Base-by-base conservation (phyloP, 2,329 filamentous ascomycete species). In the Cercospora sojina region DNA sequence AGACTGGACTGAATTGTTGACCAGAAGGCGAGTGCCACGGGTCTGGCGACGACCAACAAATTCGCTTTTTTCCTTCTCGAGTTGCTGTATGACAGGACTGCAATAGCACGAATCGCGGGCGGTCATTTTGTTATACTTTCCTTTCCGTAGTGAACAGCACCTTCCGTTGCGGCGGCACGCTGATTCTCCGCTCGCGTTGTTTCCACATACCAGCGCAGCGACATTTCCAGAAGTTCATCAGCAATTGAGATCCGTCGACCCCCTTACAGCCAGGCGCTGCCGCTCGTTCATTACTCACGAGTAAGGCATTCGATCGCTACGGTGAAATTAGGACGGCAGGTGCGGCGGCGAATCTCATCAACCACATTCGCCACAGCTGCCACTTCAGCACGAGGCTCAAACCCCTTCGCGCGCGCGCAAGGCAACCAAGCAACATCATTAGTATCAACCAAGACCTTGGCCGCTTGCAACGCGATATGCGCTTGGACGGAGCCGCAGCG, bases 181-280 rank as follows among this genome's bases (percentile, higher is more conserved):
- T 57, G 27, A 18, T 58, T 58, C 29, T 49, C n/a, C 9, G 43
- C 43, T 49, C 43, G 12, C 35, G 16, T 38, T 49, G 18, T 23
- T 49, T 49, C 43, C 43, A 20, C 43, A 49, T 10, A 20, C 18
- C 43, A 20, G 43, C 18, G 9, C 10, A 23, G n/a, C 43, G 20
- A 20, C 43, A 12, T 20, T 20, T 12, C 18, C 43, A 23, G 20
- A 23, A 49, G 43, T 23, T 5, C 43, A 49, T 49, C 43, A 23
- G 43, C 18, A 20, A 49, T 23, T 20, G 43, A 49, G 18, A 55
- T 20, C 10, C 10, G 27, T 47, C 51, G 35, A 59, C 47, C 56
- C 64, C 64, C 58, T 69, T 64, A 67, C 69, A 65, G 63, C 65
- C 67, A 64, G 65, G 69, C 38, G 65, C 67, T 66, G 59, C 41